Percentiles rank a stretch among this genome's conserved stretches.
Conservation (phyloP, 2,329 filamentous ascomycete species). For the Ophiostoma perfectum region DNA sequence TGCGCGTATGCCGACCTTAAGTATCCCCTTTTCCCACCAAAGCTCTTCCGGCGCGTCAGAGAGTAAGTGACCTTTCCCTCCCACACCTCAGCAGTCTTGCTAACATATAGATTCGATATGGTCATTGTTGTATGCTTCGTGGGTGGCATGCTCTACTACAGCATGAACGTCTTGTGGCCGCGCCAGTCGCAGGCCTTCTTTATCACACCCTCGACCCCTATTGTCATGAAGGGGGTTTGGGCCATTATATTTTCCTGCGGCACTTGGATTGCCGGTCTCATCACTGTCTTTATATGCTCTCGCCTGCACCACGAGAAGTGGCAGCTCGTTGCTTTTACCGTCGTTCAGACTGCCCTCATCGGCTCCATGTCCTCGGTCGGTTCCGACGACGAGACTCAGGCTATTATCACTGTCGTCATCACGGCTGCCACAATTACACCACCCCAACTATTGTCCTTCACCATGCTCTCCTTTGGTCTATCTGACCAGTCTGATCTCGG, state of each 20-base stretch:
- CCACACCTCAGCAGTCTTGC: not conserved
- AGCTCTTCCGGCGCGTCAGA: slow-evolving; percentile 29
- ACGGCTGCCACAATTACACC: slow-evolving; percentile 33
- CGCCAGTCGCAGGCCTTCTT: slow-evolving; percentile 43
- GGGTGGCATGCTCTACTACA: slow-evolving; percentile 33
- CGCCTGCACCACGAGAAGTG: slow-evolving; percentile 35
- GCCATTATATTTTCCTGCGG: slow-evolving; percentile 32
- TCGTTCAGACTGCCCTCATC: slow-evolving; percentile 35
- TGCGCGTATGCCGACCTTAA: slow-evolving; percentile 29
- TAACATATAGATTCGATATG: slow-evolving; percentile 26
- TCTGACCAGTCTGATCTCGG: slow-evolving; percentile 36
- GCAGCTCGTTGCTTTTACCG: slow-evolving; percentile 35
- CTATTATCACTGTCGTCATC: slow-evolving; percentile 34
- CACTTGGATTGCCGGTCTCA: slow-evolving; percentile 32
- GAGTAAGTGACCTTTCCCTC: slow-evolving; percentile 14
- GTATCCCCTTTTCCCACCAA: slow-evolving; percentile 32
- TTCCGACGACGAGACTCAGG: slow-evolving; percentile 32
- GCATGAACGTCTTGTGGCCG: slow-evolving; percentile 33
- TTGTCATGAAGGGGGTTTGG: slow-evolving; percentile 31
- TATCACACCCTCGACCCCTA: slow-evolving; percentile 17
- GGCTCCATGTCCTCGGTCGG: slow-evolving; percentile 35
- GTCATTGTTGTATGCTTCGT: slow-evolving; percentile 33
- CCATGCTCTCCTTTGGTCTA: slow-evolving; percentile 32
- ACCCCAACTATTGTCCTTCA: slow-evolving; percentile 28
- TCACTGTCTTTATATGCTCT: slow-evolving; percentile 31